phyloP scores from a whole-genome alignment of 2,329 filamentous ascomycete genomes.

The Fusarium torulosum region DNA sequence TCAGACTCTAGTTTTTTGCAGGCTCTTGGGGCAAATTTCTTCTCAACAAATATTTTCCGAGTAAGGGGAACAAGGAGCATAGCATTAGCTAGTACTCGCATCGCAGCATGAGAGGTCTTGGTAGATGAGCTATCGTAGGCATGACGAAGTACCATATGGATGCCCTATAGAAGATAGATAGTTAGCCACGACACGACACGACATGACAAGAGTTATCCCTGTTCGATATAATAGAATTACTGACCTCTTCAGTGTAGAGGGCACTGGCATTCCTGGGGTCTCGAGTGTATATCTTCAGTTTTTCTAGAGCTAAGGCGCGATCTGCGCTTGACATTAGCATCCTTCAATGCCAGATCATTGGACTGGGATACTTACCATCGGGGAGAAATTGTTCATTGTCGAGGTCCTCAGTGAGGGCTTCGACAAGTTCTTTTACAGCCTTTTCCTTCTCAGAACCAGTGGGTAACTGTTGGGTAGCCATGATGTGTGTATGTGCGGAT shows the following conservation, averaged over 20 bases:
- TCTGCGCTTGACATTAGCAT: slow-evolving; percentile 60
- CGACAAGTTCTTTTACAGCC: slow-evolving; percentile 74
- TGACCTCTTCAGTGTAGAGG: slow-evolving; percentile 84
- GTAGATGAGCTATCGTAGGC: slow-evolving; percentile 76
- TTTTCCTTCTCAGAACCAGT: slow-evolving; percentile 68
- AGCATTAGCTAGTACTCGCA: slow-evolving; percentile 86
- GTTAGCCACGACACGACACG: neutral
- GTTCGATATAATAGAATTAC: slow-evolving; percentile 35
- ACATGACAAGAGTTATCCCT: slow-evolving; percentile 3
- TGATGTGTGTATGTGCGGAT: slow-evolving; percentile 29
- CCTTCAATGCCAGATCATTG: neutral
- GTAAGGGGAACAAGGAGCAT: slow-evolving; percentile 68
- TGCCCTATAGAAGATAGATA: slow-evolving; percentile 68
- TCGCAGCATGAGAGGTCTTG: slow-evolving; percentile 77
- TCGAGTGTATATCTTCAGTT: slow-evolving; percentile 77
- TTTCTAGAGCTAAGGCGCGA: slow-evolving; percentile 69
- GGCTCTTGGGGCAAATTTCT: slow-evolving; percentile 70
- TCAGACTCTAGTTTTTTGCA: slow-evolving; percentile 80
- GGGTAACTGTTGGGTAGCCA: slow-evolving; percentile 42
- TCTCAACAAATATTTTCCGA: slow-evolving; percentile 51
- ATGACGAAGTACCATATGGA: slow-evolving; percentile 77
- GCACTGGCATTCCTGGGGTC: slow-evolving; percentile 78
- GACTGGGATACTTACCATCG: slow-evolving; percentile 60
- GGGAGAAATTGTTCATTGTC: slow-evolving; percentile 68
- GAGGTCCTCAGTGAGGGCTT: slow-evolving; percentile 72